Evolutionary conservation across 139 green algal genomes (phyloP), one percentile per base, ranked within the genome.

Genomic region (Deuterostichococcus epilithicus): DNA sequence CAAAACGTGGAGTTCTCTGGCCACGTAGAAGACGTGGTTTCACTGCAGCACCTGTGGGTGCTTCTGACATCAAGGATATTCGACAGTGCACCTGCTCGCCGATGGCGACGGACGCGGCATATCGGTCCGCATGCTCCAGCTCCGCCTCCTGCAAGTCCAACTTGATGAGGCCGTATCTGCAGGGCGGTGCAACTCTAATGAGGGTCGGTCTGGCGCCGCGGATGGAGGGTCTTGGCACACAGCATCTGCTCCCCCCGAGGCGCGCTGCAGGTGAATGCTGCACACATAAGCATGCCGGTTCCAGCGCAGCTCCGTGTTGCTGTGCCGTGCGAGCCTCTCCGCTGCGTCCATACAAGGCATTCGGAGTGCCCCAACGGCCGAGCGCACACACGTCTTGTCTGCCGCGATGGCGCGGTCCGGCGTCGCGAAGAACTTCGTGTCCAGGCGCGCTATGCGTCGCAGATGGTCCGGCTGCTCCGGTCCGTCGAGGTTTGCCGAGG

Each of bases 111-210:
- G 68, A 59, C 25, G 73, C 73, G 38, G 28, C 44, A 37, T 78
- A 78, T 23, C 73, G 68, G 28, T 78, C 33, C 33, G 44, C 34
- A 20, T 28, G 32, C 15, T 58, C 36, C 20, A 78, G 36, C 42
- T 72, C 68, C 25, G 73, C 73, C 68, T 78, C 59, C 13, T 78
- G 73, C n/a, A 78, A 10, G 1, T 45, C 68, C 1, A 78, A 30
- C 59, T 78, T 78, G 34, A 78, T 78, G 36, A 78, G 35, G 23
- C 73, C 73, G 59, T 78, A 78, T 4, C 33, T 78, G 59, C 45
- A 28, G 18, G 28, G n/a, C n/a, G n/a, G n/a, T n/a, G n/a, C n/a
- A n/a, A n/a, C n/a, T n/a, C n/a, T n/a, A n/a, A n/a, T n/a, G n/a
- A n/a, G n/a, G n/a, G n/a, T n/a, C n/a, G n/a, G n/a, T n/a, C 8